phyloP scores from a whole-genome alignment of 1,139 yeast species.

The Geotrichum klebahnii region DNA sequence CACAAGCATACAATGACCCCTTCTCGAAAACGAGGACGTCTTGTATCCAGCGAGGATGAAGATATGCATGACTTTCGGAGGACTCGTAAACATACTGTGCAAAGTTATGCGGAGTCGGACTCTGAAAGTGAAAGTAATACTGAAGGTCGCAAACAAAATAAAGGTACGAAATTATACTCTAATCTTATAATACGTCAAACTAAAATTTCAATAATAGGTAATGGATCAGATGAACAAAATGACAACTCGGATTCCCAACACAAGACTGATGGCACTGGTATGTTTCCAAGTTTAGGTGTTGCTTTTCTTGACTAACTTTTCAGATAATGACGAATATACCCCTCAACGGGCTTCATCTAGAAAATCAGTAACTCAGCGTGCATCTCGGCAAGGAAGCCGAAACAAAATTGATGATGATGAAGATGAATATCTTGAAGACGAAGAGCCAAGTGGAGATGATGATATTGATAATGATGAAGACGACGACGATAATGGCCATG shows the following conservation, averaged over 20 bases:
- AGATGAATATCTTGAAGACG: constrained; percentile 27
- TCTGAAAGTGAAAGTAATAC: constrained; percentile 6
- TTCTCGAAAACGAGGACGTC: constrained; percentile 12
- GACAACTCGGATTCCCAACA: constrained; percentile 23
- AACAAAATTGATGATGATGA: constrained; percentile 29
- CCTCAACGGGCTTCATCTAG: constrained; percentile 19
- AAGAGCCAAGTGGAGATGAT: constrained; percentile 22
- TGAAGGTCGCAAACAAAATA: constrained; percentile 7
- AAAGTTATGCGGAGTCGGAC: constrained; percentile 15
- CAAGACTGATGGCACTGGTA: constrained; percentile 16
- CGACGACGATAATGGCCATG: constrained; percentile 4
- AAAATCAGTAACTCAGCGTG: constrained; percentile 21
- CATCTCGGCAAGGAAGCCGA: constrained; percentile 13
- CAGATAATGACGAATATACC: constrained; percentile 14
- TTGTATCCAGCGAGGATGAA: constrained; percentile 10
- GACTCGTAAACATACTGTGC: constrained; percentile 20
- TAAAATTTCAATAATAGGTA: too few relatives aligned
- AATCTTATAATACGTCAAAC: too few relatives aligned
- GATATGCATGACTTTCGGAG: constrained; percentile 19
- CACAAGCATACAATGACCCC: neutral
- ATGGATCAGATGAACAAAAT: constrained; percentile 19
- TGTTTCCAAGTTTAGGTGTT: constrained; percentile 13
- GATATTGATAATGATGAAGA: constrained; percentile 22
- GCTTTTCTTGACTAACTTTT: neutral
- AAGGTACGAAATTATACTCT: neutral